Evolutionary conservation across 1,284 basidiomycete species (phyloP).

Genomic region (Irpex sp.): DNA sequence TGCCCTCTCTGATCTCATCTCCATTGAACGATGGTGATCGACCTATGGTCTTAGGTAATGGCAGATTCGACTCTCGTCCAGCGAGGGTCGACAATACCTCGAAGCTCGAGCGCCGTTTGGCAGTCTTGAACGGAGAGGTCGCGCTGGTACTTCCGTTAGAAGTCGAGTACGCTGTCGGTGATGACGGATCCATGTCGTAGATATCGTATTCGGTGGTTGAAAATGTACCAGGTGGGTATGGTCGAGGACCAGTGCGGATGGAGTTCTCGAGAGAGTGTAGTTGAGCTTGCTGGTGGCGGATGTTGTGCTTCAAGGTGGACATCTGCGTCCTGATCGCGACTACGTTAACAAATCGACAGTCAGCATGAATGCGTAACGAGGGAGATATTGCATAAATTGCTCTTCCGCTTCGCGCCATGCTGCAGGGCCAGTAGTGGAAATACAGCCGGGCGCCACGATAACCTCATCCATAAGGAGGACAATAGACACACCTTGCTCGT

Average conservation of each 20-base stretch:
- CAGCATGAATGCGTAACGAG: neutral
- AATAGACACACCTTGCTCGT: slow-evolving; percentile 15
- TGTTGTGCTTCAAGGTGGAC: slow-evolving; percentile 71
- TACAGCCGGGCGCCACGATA: neutral
- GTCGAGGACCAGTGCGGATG: slow-evolving; percentile 59
- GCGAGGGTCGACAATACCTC: slow-evolving; percentile 68
- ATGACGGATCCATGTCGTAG: slow-evolving; percentile 22
- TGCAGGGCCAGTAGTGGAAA: neutral
- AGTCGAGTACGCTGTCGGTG: slow-evolving; percentile 31
- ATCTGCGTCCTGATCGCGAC: slow-evolving; percentile 71
- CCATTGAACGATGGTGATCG: slow-evolving; percentile 17
- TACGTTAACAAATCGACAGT: slow-evolving; percentile 23
- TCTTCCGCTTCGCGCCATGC: too few relatives aligned
- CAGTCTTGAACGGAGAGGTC: slow-evolving; percentile 30
- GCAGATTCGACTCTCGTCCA: slow-evolving; percentile 69
- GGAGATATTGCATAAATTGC: neutral
- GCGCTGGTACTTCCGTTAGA: slow-evolving; percentile 4
- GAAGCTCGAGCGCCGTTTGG: slow-evolving; percentile 56
- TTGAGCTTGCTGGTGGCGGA: slow-evolving; percentile 75
- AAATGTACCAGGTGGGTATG: slow-evolving; percentile 44
- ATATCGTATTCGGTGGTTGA: slow-evolving; percentile 27
- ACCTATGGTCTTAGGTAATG: slow-evolving; percentile 50
- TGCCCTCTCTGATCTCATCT: slow-evolving; percentile 61
- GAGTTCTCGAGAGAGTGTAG: slow-evolving; percentile 61
- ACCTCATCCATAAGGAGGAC: neutral